Conservation (phyloP, 208 protist species). For the Leishmania tropica region DNA sequence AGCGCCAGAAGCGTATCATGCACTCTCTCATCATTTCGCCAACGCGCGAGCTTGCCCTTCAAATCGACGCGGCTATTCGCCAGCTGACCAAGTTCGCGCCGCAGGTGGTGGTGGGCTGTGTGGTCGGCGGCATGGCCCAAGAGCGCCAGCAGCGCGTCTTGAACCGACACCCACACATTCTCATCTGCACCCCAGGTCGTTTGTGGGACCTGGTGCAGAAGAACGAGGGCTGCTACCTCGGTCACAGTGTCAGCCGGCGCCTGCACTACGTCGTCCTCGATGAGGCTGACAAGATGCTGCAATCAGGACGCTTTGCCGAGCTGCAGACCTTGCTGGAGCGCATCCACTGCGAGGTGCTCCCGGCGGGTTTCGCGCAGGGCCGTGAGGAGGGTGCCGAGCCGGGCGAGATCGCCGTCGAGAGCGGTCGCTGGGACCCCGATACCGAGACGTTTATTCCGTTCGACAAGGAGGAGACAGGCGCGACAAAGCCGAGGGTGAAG, state of each 20-base stretch:
- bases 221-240: conserved; percentile 92
- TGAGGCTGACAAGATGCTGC: conserved; percentile 99
- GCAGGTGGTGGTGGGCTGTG: conserved; percentile 73
- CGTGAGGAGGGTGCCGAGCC: conserved; percentile 75
- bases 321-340: conserved; percentile 97
- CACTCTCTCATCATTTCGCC: conserved; percentile 96
- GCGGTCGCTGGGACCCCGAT: conserved; percentile 74
- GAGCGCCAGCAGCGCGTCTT: conserved; percentile 92
- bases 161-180: conserved; percentile 87
- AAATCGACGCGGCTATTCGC: conserved; percentile 91
- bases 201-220: conserved; percentile 88
- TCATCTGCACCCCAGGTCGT: conserved; percentile 93
- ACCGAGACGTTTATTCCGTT: conserved; percentile 75
- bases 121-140: conserved; percentile 90
- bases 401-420: conserved; percentile 48
- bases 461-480: conserved; percentile 36
- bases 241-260: conserved; percentile 95
- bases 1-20: conserved; percentile 53
- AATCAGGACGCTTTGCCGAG: conserved; percentile 96
- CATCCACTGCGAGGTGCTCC: conserved; percentile 92
- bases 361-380: conserved; percentile 81
- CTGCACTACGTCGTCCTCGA: conserved; percentile 97
- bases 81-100: conserved; percentile 65
- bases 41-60: conserved; percentile 98
- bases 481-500: background rate